Conservation (phyloP, 495 filamentous ascomycete species). For the Talaromyces liani region DNA sequence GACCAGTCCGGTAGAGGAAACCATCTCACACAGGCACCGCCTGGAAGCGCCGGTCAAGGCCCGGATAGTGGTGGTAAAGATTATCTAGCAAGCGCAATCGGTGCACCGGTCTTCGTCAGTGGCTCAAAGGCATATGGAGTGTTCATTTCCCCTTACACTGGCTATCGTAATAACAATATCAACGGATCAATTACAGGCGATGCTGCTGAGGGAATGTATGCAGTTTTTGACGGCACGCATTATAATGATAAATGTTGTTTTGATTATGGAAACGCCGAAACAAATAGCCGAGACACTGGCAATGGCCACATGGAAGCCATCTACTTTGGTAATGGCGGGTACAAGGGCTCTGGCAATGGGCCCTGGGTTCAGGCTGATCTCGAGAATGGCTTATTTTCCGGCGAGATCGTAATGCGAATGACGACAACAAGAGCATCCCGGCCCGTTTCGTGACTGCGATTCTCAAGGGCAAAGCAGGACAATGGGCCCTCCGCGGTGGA, state of each 20-base stretch:
- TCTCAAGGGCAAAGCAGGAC: slow-evolving; percentile 41
- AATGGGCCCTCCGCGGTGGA: slow-evolving; percentile 48
- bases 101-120: slow-evolving; percentile 49
- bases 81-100: slow-evolving; percentile 45
- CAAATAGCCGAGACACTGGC: slow-evolving; percentile 43
- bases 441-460: slow-evolving; percentile 44
- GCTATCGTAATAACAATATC: slow-evolving; percentile 45
- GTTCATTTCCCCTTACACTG: slow-evolving; percentile 46
- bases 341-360: slow-evolving; percentile 44
- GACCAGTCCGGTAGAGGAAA: slow-evolving; percentile 52
- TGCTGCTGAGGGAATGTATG: slow-evolving; percentile 49
- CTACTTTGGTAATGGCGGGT: slow-evolving; percentile 43
- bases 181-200: slow-evolving; percentile 44
- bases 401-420: slow-evolving; percentile 29
- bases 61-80: slow-evolving; percentile 46
- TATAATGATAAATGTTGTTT: slow-evolving; percentile 54
- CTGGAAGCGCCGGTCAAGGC: slow-evolving; percentile 40
- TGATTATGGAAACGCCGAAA: slow-evolving; percentile 56
- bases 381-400: slow-evolving; percentile 52
- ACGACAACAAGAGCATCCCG: slow-evolving; percentile 36
- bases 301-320: slow-evolving; percentile 55
- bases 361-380: slow-evolving; percentile 58
- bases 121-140: slow-evolving; percentile 51
- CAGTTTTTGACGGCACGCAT: slow-evolving; percentile 51
- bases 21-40: slow-evolving; percentile 49